Evolutionary conservation across 352 stramenopile genomes (phyloP).

Genomic region (Sclerospora graminicola): DNA sequence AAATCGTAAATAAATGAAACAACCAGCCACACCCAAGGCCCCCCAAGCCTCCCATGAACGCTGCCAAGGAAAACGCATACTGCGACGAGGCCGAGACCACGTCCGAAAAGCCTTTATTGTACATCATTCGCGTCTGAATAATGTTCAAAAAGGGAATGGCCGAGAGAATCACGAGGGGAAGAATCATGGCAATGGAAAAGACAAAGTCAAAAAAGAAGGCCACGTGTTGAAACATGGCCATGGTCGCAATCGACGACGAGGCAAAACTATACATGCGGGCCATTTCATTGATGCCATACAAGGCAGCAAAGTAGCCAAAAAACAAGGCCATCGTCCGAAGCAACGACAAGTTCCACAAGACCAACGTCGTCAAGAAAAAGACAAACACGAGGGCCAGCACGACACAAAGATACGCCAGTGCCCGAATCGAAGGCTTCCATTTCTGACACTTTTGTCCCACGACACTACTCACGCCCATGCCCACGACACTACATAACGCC

Average conservation of each 20-base stretch:
- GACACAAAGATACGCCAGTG: slow-evolving; percentile 34
- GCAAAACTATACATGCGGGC: slow-evolving; percentile 76
- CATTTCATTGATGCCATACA: slow-evolving; percentile 84
- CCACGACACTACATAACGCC: slow-evolving; percentile 42
- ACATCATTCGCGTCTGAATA: slow-evolving; percentile 87
- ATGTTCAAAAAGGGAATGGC: slow-evolving; percentile 81
- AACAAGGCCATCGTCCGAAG: slow-evolving; percentile 49
- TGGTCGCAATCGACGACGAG: slow-evolving; percentile 43
- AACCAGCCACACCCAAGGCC: slow-evolving; percentile 66
- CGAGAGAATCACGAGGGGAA: slow-evolving; percentile 71
- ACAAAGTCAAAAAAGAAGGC: slow-evolving; percentile 84
- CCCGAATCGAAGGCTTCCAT: slow-evolving; percentile 31
- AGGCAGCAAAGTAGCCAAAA: slow-evolving; percentile 62
- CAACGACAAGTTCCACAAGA: slow-evolving; percentile 26
- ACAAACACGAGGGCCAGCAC: slow-evolving; percentile 26
- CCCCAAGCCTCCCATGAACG: slow-evolving; percentile 64
- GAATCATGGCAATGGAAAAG: slow-evolving; percentile 60
- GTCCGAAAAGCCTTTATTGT: slow-evolving; percentile 84
- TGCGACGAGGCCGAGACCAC: slow-evolving; percentile 79
- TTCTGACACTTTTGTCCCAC: too few species aligned
- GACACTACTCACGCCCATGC: slow-evolving; percentile 17
- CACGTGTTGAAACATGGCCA: slow-evolving; percentile 67
- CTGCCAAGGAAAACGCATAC: slow-evolving; percentile 75
- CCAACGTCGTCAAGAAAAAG: slow-evolving; percentile 34
- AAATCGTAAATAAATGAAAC: slow-evolving; percentile 64